Evolutionary conservation across 2,329 filamentous ascomycete species (phyloP).

Genomic region (Ophiostoma sp.): DNA sequence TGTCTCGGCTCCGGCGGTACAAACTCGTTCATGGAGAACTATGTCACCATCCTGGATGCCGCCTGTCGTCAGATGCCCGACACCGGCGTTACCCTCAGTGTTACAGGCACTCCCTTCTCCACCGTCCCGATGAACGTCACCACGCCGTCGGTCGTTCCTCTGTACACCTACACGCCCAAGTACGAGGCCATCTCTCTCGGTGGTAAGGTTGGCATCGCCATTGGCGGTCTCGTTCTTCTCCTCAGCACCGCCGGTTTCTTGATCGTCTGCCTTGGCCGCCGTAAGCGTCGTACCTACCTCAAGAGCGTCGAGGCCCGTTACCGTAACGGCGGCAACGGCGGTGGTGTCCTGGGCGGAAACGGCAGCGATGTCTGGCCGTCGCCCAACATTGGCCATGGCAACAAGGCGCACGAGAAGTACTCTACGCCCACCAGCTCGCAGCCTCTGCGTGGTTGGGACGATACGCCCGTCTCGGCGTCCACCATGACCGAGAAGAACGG

Average conservation of each 20-base stretch:
- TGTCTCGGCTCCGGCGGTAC: conserved; percentile 46
- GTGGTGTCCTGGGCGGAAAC: conserved; percentile 23
- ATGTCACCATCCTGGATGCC: conserved; percentile 54
- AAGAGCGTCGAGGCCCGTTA: conserved; percentile 47
- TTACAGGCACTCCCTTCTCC: conserved; percentile 57
- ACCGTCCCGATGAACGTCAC: conserved; percentile 50
- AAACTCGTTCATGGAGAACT: conserved; percentile 53
- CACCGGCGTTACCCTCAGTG: conserved; percentile 49
- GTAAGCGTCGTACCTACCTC: conserved; percentile 54
- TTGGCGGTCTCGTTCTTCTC: conserved; percentile 51
- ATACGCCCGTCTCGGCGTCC: conserved; percentile 46
- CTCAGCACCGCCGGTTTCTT: conserved; percentile 52
- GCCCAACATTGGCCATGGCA: conserved; percentile 27
- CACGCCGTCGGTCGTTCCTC: conserved; percentile 45
- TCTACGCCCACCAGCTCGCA: conserved; percentile 58
- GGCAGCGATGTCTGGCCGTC: conserved; percentile 41
- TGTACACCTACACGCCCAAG: conserved; percentile 42
- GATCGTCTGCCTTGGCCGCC: conserved; percentile 58
- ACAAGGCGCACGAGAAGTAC: conserved; percentile 41
- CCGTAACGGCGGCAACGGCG: conserved; percentile 35
- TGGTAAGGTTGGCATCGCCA: conserved; percentile 59
- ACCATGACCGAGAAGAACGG: conserved; percentile 37
- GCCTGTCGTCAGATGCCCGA: conserved; percentile 56
- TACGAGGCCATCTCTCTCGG: conserved; percentile 54
- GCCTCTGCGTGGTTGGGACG: conserved; percentile 55